Evolutionary conservation across 2,329 filamentous ascomycete genomes (phyloP).

Genomic region (Phialophora chinensis): DNA sequence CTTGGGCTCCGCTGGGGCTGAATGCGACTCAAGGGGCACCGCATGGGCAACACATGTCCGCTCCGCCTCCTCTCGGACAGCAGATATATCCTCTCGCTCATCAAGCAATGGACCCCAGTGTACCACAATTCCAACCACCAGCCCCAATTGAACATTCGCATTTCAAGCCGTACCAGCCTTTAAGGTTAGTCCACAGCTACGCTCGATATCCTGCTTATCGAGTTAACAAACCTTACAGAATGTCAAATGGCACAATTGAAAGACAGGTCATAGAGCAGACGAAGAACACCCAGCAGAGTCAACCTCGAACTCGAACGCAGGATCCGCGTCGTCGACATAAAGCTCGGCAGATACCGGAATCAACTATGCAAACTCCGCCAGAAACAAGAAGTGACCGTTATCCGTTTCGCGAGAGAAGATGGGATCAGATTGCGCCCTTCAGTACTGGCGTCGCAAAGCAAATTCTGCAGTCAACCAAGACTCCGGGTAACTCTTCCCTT

Average conservation of each 20-base stretch:
- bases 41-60: neutral
- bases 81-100: neutral
- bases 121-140: slow-evolving; percentile 4
- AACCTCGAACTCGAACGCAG: neutral
- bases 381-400: slow-evolving; percentile 14
- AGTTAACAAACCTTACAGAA: slow-evolving; percentile 39
- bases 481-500: neutral
- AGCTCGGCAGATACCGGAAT: neutral
- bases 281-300: neutral
- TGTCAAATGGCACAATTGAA: slow-evolving; percentile 28
- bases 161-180: slow-evolving; percentile 26
- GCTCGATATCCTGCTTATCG: slow-evolving; percentile 39
- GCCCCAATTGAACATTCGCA: neutral
- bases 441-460: slow-evolving; percentile 21
- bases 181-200: slow-evolving; percentile 39
- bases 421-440: slow-evolving; percentile 24
- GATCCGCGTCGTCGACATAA: neutral
- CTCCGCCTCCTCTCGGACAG: neutral
- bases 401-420: slow-evolving; percentile 20
- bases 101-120: slow-evolving; percentile 10
- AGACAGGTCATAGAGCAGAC: slow-evolving; percentile 26
- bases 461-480: slow-evolving; percentile 25
- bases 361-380: neutral
- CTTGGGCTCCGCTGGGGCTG: neutral
- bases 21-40: neutral